Evolutionary conservation across 2,329 filamentous ascomycete genomes (phyloP), one percentile per base, ranked within the genome.

Genomic region (Xylaria sp.): DNA sequence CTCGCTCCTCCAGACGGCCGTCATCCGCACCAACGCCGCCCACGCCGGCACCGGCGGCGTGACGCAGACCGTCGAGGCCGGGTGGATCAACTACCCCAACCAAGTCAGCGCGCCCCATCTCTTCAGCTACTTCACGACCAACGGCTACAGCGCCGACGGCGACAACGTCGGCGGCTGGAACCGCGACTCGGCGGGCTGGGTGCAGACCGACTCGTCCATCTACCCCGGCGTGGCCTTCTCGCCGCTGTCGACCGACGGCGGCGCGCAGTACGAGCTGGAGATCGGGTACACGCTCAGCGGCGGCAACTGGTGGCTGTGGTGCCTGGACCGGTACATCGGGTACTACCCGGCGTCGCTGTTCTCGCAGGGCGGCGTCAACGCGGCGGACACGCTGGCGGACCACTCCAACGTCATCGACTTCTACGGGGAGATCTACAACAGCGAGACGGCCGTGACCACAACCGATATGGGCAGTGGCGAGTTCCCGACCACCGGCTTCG

Each of bases 341-440:
- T 70, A 70, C 56, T 70, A 70, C 39, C 68, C 68, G 20, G 68
- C 15, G 3, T 66, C 68, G 29, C 55, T 70, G 13, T 70, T 70
- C 63, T 58, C 66, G 4, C 50, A 66, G 36, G 59, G 59, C 3
- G 59, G 59, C 3, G 63, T 61, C n/a, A 57, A 58, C 44, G 66
- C 66, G 2, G 63, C 44, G n/a, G 60, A 68, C 57, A 70, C 66
- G 1, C 66, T 70, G 11, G 68, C 66, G 0, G 68, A 68, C 53
- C 63, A 69, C 63, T 61, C 66, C 0, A 53, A 68, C 20, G 0
- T 57, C 29, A 66, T 70, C 49, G 60, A 68, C 53, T 70, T 66
- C 63, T 70, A 70, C 42, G 68, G 68, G 29, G 68, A 70, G 68
- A 69, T 70, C 66, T 70, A 57, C 60, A 70, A 68, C 63, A 62